These are phyloP conservation scores for Ambrosia hybrid DNA, from an alignment of 140 eudicot genomes.

Conservation along the genomic window DNA sequence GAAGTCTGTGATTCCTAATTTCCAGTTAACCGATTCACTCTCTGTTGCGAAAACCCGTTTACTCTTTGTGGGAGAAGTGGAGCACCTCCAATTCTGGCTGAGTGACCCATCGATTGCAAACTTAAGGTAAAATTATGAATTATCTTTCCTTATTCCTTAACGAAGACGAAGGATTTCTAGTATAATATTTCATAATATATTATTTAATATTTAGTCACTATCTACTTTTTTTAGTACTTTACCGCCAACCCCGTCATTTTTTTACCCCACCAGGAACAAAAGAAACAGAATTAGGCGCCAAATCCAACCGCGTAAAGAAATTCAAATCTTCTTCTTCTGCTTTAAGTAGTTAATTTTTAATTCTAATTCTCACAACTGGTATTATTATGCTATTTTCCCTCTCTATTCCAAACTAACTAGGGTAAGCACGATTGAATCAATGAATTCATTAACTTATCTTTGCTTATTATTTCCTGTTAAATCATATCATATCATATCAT, in stretches of 20 bases:
- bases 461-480: neutral
- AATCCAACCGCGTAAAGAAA: neutral
- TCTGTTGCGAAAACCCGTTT: too few species aligned
- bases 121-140: too few species aligned
- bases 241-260: neutral
- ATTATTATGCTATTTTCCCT: neutral
- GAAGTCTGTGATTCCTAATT: too few species aligned
- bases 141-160: too few species aligned
- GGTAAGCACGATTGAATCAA: neutral
- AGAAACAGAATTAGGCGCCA: conserved; percentile 11
- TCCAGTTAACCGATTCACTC: too few species aligned
- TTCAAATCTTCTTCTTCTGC: neutral
- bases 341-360: conserved; percentile 9
- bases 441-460: neutral
- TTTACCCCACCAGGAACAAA: neutral
- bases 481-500: too few species aligned
- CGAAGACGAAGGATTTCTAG: too few species aligned
- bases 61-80: too few species aligned
- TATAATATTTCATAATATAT: too few species aligned
- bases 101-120: too few species aligned
- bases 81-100: too few species aligned
- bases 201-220: too few species aligned
- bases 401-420: neutral
- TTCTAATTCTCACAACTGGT: neutral
- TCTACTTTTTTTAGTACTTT: neutral